These are phyloP conservation scores for Boletus barrowsii DNA, from an alignment of 768 basidiomycete genomes.

Conservation along the genomic window DNA sequence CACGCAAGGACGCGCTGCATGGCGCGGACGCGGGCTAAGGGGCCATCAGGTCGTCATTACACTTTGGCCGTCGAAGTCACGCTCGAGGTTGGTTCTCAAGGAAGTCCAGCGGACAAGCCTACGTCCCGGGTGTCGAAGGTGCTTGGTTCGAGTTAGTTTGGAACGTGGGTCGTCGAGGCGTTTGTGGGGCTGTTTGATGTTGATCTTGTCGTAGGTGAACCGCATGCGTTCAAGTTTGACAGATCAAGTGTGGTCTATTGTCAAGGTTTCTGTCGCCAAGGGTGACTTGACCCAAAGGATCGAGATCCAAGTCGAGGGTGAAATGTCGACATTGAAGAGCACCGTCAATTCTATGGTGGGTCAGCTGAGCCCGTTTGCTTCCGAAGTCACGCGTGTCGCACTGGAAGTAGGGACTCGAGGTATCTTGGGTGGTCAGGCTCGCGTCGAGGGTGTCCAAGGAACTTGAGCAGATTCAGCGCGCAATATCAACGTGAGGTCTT, in stretches of 20 bases:
- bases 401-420: slow-evolving; percentile 89
- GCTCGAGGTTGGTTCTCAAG: slow-evolving; percentile 83
- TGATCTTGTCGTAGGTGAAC: slow-evolving; percentile 50
- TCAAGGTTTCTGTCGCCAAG: slow-evolving; percentile 81
- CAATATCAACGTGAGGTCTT: slow-evolving; percentile 73
- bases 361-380: slow-evolving; percentile 81
- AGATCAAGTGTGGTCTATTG: slow-evolving; percentile 80
- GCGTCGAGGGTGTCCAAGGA: slow-evolving; percentile 87
- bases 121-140: slow-evolving; percentile 88
- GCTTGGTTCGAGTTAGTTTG: slow-evolving; percentile 83
- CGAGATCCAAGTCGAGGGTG: slow-evolving; percentile 83
- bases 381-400: slow-evolving; percentile 79
- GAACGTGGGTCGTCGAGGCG: slow-evolving; percentile 45
- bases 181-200: neutral
- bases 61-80: slow-evolving; percentile 78
- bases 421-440: slow-evolving; percentile 87
- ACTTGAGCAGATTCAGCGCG: slow-evolving; percentile 90
- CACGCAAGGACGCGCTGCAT: too few species aligned
- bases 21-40: too few species aligned
- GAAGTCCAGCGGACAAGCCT: slow-evolving; percentile 83
- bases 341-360: slow-evolving; percentile 97
- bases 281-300: slow-evolving; percentile 93
- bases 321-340: slow-evolving; percentile 80
- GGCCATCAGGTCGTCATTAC: too few species aligned
- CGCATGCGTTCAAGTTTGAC: slow-evolving; percentile 80